Conservation (phyloP, 495 filamentous ascomycete species). For the Mycothermus thermophilus region DNA sequence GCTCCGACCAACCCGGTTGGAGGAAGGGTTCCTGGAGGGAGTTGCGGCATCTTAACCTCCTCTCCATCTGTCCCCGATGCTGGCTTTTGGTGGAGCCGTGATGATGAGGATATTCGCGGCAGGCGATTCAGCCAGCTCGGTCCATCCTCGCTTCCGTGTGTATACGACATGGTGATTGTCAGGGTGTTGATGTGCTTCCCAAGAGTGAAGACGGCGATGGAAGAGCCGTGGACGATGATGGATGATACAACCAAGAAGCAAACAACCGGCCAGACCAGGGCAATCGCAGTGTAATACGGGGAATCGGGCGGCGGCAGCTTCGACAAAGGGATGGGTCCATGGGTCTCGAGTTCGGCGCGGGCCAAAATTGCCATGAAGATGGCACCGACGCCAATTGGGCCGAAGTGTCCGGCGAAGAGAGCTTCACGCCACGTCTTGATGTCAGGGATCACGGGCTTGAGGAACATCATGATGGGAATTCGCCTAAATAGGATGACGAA, state of each 20-base stretch:
- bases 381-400: slow-evolving; percentile 93
- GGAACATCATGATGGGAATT: slow-evolving; percentile 83
- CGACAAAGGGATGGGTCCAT: slow-evolving; percentile 53
- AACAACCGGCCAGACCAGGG: slow-evolving; percentile 90
- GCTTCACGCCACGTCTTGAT: slow-evolving; percentile 98
- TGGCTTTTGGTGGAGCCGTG: slow-evolving; percentile 76
- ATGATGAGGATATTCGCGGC: slow-evolving; percentile 74
- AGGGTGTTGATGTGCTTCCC: slow-evolving; percentile 98
- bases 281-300: slow-evolving; percentile 53
- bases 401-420: slow-evolving; percentile 95
- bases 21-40: slow-evolving; percentile 66
- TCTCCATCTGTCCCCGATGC: slow-evolving; percentile 39
- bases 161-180: slow-evolving; percentile 91
- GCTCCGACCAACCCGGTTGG: slow-evolving; percentile 60
- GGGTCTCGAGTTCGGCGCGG: slow-evolving; percentile 69
- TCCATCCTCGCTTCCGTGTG: slow-evolving; percentile 73
- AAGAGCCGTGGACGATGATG: slow-evolving; percentile 93
- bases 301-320: slow-evolving; percentile 39
- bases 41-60: slow-evolving; percentile 45
- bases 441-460: slow-evolving; percentile 92
- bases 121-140: slow-evolving; percentile 90
- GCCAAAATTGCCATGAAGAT: slow-evolving; percentile 92
- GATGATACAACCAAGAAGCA: slow-evolving; percentile 89
- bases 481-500: slow-evolving; percentile 92
- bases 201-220: slow-evolving; percentile 93